Percentiles rank a stretch among this genome's conserved stretches.
phyloP scores from a whole-genome alignment of 31 red algal species.

The Endocladia muricata region DNA sequence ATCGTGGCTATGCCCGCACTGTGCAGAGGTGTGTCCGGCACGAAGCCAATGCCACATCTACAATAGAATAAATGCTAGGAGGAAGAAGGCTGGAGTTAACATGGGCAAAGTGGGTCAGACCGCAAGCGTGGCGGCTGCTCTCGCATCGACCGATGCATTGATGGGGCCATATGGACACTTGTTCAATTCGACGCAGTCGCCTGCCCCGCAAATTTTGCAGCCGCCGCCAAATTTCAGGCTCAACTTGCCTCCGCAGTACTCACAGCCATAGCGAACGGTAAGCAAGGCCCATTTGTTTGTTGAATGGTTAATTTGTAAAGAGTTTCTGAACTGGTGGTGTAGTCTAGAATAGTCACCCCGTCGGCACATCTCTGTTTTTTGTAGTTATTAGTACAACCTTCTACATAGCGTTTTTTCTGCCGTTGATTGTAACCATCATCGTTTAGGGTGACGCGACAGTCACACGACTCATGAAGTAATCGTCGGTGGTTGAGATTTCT shows the following conservation, averaged over 20 bases:
- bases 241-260: conserved; percentile 42
- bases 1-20: conserved; percentile 73
- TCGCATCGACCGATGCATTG: conserved; percentile 19
- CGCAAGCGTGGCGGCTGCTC: conserved; percentile 19
- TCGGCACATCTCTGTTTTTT: too few relatives aligned
- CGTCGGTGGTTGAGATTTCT: too few relatives aligned
- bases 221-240: conserved; percentile 46
- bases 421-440: too few relatives aligned
- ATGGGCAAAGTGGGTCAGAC: background rate
- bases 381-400: too few relatives aligned
- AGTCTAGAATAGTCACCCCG: too few relatives aligned
- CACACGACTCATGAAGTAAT: too few relatives aligned
- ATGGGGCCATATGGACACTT: conserved; percentile 36
- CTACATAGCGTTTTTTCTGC: too few relatives aligned
- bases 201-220: conserved; percentile 21
- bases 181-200: background rate
- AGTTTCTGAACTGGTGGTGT: too few relatives aligned
- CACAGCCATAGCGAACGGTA: too few relatives aligned
- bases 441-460: too few relatives aligned
- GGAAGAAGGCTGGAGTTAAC: conserved; percentile 42
- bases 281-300: too few relatives aligned
- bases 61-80: conserved; percentile 53
- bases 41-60: conserved; percentile 75
- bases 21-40: conserved; percentile 65
- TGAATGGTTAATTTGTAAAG: too few relatives aligned